These are phyloP conservation scores for Tylopilus subfusipes DNA, from an alignment of 768 basidiomycete genomes.

Conservation along the genomic window DNA sequence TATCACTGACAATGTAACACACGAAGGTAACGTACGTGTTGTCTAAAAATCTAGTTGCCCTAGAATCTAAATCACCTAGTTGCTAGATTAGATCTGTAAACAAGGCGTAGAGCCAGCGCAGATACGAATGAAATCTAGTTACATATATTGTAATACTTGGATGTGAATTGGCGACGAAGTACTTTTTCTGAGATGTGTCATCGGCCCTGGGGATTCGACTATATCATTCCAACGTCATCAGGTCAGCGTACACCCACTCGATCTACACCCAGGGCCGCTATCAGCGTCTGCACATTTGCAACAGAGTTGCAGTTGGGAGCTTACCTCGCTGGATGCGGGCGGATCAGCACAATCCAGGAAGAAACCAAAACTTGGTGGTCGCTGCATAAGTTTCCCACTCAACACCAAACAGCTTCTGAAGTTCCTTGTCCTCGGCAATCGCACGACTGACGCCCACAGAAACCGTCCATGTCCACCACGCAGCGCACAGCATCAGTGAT, in stretches of 20 bases:
- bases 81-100: background rate
- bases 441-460: slow-evolving; percentile 48
- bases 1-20: no score
- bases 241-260: background rate
- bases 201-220: background rate
- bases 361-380: slow-evolving; percentile 46
- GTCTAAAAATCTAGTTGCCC: background rate
- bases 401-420: slow-evolving; percentile 41
- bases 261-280: background rate
- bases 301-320: background rate
- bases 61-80: background rate
- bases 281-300: background rate
- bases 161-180: background rate
- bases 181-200: background rate
- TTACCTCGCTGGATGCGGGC: background rate
- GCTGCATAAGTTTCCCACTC: slow-evolving; percentile 49
- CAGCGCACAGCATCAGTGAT: slow-evolving; percentile 33
- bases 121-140: background rate
- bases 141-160: background rate
- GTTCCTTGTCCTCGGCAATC: slow-evolving; percentile 48
- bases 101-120: background rate
- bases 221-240: background rate
- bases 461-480: slow-evolving; percentile 51
- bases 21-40: background rate
- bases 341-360: slow-evolving; percentile 42